A percentile compares a stretch with the other conserved stretches of the same genome.
Conservation (phyloP, 805 yeast species). For the Candida railenensis region DNA sequence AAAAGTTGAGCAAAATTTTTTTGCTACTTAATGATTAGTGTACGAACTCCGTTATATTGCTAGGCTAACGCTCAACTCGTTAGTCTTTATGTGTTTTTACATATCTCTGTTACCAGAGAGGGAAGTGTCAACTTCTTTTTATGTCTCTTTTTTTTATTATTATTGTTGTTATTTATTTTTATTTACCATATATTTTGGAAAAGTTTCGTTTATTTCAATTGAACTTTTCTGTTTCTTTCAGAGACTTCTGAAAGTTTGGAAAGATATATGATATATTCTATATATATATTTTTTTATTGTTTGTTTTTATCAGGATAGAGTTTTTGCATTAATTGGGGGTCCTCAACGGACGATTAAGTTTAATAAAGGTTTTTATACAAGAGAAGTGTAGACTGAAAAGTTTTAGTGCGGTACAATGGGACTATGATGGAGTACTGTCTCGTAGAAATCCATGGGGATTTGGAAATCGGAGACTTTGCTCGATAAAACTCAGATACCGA, state of each 20-base stretch:
- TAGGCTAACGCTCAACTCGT: constrained; percentile 48
- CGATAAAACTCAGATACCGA: no score
- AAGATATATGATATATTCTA: neutral
- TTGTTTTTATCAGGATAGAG: constrained; percentile 30
- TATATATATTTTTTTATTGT: constrained; percentile 16
- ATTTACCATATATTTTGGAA: constrained; percentile 1
- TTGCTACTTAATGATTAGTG: constrained; percentile 39
- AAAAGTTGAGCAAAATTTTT: constrained; percentile 10
- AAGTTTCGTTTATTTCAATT: constrained; percentile 13
- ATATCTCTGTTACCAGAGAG: neutral
- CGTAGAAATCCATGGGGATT: no score
- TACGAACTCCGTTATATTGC: constrained; percentile 33
- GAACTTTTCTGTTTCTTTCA: constrained; percentile 11
- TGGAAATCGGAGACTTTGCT: no score
- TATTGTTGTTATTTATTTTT: constrained; percentile 12
- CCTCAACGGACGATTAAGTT: constrained; percentile 50
- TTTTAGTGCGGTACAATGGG: no score
- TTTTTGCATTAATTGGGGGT: constrained; percentile 47
- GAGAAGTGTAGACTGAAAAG: neutral
- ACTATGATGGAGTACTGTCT: no score
- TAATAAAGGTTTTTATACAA: constrained; percentile 7
- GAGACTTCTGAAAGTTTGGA: constrained; percentile 9
- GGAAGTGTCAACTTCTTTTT: constrained; percentile 6
- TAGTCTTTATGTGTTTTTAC: constrained; percentile 16
- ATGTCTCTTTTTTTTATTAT: constrained; percentile 11